Evolutionary conservation across 345 rosid species (phyloP).

Genomic region (Pistacia atlantica): DNA sequence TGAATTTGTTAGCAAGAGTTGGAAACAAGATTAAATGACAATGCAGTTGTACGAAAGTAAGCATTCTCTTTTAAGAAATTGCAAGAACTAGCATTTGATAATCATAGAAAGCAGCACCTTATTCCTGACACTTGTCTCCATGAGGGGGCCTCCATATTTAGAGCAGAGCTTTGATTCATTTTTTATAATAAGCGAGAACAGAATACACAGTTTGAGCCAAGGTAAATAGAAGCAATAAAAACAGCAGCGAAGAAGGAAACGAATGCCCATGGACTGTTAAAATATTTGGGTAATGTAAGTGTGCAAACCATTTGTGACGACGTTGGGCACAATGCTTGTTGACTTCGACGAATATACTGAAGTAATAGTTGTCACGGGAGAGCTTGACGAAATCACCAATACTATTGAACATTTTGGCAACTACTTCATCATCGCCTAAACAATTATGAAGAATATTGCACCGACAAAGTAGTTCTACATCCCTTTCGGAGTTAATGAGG

Average conservation of each 20-base stretch:
- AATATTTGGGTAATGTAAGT: not conserved
- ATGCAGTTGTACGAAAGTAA: no score
- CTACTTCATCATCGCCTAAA: constrained; percentile 22
- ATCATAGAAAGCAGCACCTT: not conserved
- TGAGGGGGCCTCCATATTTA: no score
- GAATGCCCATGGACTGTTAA: constrained; percentile 14
- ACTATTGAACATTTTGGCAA: constrained; percentile 17
- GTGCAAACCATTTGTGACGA: constrained; percentile 13
- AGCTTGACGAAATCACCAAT: not conserved
- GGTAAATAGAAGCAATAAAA: not conserved
- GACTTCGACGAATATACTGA: not conserved
- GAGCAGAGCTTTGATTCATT: not conserved
- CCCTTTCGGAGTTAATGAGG: no score
- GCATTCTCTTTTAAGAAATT: not conserved
- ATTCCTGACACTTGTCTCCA: not conserved
- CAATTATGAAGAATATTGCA: not conserved
- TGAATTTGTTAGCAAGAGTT: no score
- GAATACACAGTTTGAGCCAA: not conserved
- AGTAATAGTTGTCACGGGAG: not conserved
- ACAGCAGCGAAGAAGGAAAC: constrained; percentile 1
- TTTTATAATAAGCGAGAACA: not conserved
- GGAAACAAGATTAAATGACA: no score
- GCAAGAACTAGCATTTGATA: not conserved
- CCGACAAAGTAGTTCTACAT: no score
- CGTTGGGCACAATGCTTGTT: constrained; percentile 3